A percentile compares a stretch with the other conserved stretches of the same genome.
Evolutionary conservation across 192 early-diverging fungal genomes (phyloP).

Genomic region (Mortierella hygrophila): DNA sequence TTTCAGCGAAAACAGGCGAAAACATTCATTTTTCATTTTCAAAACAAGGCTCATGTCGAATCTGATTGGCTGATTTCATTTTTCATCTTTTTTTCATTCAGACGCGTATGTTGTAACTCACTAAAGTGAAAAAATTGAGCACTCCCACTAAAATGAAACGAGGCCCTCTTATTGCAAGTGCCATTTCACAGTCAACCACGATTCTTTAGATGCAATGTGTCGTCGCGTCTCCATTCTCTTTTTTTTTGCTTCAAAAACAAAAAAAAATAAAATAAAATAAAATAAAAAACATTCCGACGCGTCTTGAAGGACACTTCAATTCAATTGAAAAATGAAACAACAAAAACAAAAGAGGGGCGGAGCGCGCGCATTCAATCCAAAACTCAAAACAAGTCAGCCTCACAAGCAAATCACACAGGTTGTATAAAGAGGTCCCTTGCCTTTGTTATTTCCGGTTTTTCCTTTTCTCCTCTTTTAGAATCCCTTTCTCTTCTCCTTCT

Average conservation of each 20-base stretch:
- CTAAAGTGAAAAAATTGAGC: too few species aligned
- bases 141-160: not conserved
- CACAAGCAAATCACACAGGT: not conserved
- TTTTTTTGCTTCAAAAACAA: not conserved
- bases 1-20: not conserved
- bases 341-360: not conserved
- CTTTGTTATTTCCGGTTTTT: not conserved
- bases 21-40: not conserved
- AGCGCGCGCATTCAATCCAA: not conserved
- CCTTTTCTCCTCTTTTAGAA: slow-evolving; percentile 15
- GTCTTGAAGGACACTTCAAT: not conserved
- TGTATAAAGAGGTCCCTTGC: not conserved
- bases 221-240: slow-evolving; percentile 1
- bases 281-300: not conserved
- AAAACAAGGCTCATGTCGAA: not conserved
- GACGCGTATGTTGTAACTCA: too few species aligned
- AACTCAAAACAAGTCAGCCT: not conserved
- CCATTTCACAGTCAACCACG: not conserved
- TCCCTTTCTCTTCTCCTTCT: slow-evolving; percentile 12
- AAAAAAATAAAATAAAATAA: not conserved
- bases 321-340: not conserved
- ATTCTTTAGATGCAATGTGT: not conserved
- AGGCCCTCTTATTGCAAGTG: not conserved
- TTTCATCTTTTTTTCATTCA: not conserved
- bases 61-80: not conserved